A percentile compares a stretch with the other conserved stretches of the same genome.
These are phyloP conservation scores for Solanum medicagineum DNA, from an alignment of 257 asterid genomes.

Conservation along the genomic window DNA sequence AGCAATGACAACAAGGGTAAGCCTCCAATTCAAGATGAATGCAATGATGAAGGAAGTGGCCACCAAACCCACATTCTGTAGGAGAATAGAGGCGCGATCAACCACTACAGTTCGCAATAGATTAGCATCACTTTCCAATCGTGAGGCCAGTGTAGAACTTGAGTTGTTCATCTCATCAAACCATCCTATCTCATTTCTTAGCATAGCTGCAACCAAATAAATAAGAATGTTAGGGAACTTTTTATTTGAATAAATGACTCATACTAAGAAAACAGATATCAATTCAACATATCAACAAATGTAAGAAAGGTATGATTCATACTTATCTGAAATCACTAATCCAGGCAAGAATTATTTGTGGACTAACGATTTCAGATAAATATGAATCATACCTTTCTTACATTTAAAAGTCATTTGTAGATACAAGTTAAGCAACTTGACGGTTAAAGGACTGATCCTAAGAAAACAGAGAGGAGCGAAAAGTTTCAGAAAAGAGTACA, in stretches of 20 bases:
- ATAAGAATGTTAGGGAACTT: neutral
- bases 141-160: constrained; percentile 84
- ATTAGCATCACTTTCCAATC: constrained; percentile 77
- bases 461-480: neutral
- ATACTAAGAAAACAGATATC: neutral
- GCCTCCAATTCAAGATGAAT: constrained; percentile 96
- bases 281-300: neutral
- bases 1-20: constrained; percentile 84
- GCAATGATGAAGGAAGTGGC: constrained; percentile 79
- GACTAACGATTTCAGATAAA: neutral
- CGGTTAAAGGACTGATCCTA: neutral
- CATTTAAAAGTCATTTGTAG: neutral
- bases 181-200: constrained; percentile 95
- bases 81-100: constrained; percentile 75
- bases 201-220: constrained; percentile 54
- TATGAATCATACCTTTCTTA: neutral
- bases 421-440: neutral
- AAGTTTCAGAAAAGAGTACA: neutral
- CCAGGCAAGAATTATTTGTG: neutral
- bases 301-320: neutral
- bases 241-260: neutral
- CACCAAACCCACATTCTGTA: constrained; percentile 74
- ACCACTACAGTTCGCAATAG: constrained; percentile 74
- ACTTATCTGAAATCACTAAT: neutral
- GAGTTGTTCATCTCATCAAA: constrained; percentile 65